Percentiles rank a stretch among this genome's conserved stretches.
phyloP scores from a whole-genome alignment of 495 filamentous ascomycete genomes.

The Oidiodendron maius region DNA sequence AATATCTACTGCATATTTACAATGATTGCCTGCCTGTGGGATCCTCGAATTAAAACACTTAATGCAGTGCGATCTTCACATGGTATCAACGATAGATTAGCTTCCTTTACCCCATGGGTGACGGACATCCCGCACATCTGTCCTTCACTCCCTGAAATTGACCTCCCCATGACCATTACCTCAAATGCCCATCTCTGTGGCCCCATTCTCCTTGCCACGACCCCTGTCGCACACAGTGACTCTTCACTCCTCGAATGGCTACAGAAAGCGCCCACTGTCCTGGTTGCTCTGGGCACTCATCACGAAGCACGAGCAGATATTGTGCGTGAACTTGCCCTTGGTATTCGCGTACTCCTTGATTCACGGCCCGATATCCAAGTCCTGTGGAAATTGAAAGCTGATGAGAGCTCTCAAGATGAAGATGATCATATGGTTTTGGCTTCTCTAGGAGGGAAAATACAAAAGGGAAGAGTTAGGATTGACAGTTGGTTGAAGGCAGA shows the following conservation, averaged over 20 bases:
- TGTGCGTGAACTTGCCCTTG: conserved; percentile 30
- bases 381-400: conserved; percentile 35
- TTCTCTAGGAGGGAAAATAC: conserved; percentile 10
- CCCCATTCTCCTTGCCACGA: not conserved
- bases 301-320: conserved; percentile 35
- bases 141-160: conserved; percentile 31
- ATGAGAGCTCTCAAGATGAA: conserved; percentile 23
- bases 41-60: not conserved
- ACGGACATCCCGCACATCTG: conserved; percentile 25
- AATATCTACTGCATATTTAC: conserved; percentile 32
- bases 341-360: conserved; percentile 34
- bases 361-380: conserved; percentile 31
- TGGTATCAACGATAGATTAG: not conserved
- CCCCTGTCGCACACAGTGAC: conserved; percentile 26
- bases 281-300: not conserved
- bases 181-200: conserved; percentile 10
- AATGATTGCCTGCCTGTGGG: not conserved
- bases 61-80: conserved; percentile 1
- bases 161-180: conserved; percentile 38
- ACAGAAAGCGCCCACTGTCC: not conserved
- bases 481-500: conserved; percentile 38
- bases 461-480: conserved; percentile 24
- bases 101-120: not conserved
- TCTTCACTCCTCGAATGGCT: not conserved
- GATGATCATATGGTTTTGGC: conserved; percentile 21